phyloP scores from a whole-genome alignment of 2,329 filamentous ascomycete genomes.

The Pestalotiopsis fici region DNA sequence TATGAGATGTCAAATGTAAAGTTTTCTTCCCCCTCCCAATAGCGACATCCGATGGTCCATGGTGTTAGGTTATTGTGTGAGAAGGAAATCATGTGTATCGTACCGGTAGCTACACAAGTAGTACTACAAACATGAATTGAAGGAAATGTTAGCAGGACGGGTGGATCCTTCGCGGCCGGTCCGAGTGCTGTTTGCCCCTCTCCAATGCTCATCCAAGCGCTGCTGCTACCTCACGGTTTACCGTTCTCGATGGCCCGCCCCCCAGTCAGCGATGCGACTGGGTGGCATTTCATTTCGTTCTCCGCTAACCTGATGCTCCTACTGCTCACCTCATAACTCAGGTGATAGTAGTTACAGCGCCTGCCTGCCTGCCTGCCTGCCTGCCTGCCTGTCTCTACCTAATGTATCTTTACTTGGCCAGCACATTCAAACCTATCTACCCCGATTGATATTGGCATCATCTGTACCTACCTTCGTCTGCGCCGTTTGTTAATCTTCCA shows the following conservation, averaged over 20 bases:
- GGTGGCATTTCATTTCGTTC: background rate
- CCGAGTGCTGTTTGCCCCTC: background rate
- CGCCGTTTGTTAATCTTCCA: background rate
- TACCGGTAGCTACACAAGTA: no score
- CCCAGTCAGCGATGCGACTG: background rate
- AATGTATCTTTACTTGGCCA: background rate
- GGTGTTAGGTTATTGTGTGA: no score
- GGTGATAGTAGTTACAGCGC: background rate
- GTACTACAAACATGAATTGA: no score
- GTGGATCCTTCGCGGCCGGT: background rate
- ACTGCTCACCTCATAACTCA: background rate
- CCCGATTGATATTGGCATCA: background rate
- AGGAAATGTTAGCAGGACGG: no score
- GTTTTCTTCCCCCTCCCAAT: no score
- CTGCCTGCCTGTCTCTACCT: background rate
- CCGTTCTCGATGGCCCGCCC: background rate
- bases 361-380: background rate
- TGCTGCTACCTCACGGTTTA: background rate
- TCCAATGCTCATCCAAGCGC: background rate
- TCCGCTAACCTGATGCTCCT: no score
- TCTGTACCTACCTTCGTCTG: background rate
- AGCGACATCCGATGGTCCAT: no score
- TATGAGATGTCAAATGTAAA: no score
- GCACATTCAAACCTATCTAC: background rate
- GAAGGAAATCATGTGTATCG: no score